Evolutionary conservation across 1,284 basidiomycete species (phyloP), one percentile per base, ranked within the genome.

Genomic region (Coniophora puteana): DNA sequence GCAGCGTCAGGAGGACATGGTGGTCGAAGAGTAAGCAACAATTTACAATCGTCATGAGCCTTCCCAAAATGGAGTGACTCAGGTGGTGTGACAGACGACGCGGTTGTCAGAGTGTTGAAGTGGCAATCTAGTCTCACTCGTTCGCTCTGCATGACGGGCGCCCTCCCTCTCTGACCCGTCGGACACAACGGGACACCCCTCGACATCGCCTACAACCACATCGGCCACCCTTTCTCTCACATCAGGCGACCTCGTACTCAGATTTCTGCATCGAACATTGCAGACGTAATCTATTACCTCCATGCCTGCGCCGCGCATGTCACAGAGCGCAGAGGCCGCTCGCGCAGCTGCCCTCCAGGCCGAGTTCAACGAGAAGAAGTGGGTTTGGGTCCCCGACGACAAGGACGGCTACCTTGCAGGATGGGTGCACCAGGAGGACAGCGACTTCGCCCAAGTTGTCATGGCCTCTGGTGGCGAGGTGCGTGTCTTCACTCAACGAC

Each of bases 291-390:
- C 10, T 27, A 10, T n/a, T 10, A 10, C n/a, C 10, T 10, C n/a
- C 23, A 80, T 81, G 77, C 72, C 73, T 46, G 66, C 65, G 18
- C 68, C 71, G 46, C 67, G 76, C 38, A 68, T 67, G 39, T 81
- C 85, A 26, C 76, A 80, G 43, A 78, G 72, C 52, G 77, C 78
- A 37, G 87, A 88, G 56, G 79, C 83, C 29, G 84, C 87, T 11
- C 69, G 80, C 43, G 80, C 78, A 22, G 90, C 92, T n/a, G 91
- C 90, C 18, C 78, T 85, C 22, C 89, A 93, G 56, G 92, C 92
- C 30, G 92, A 95, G 62, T 96, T 95, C 66, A 94, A 93, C 59
- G 89, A 93, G 74, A 95, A 95, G 83, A 93, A 89, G 65, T 93
- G 89, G 85, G 93, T 96, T 3, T 96, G 93, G 93, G 86, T 94